A percentile compares a stretch with the other conserved stretches of the same genome.
phyloP scores from a whole-genome alignment of 257 asterid genomes.

The Solanum sejunctum region DNA sequence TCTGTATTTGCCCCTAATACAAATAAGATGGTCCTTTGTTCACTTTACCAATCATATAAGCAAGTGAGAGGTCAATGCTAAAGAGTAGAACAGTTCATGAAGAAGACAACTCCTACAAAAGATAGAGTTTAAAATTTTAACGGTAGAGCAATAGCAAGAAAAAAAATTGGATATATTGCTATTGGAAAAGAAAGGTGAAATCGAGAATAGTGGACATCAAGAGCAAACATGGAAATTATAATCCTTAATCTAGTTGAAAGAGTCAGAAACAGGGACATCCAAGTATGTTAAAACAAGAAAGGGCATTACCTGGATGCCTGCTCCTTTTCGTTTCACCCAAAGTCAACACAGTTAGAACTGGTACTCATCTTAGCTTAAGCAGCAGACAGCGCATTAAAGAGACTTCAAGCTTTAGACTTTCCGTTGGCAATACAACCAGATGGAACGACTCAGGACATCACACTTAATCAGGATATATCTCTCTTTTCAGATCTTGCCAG shows the following conservation, averaged over 20 bases:
- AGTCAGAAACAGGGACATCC: neutral
- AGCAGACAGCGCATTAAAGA: neutral
- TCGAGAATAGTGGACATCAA: neutral
- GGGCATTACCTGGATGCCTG: neutral
- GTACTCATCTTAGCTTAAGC: neutral
- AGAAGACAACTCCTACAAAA: neutral
- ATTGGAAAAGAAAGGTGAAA: neutral
- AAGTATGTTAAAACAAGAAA: neutral
- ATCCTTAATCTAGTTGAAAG: neutral
- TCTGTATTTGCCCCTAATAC: neutral
- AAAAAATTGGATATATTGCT: neutral
- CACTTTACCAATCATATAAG: neutral
- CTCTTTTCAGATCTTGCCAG: slow-evolving; percentile 45
- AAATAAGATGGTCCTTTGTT: neutral
- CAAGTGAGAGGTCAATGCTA: neutral
- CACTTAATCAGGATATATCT: slow-evolving; percentile 8
- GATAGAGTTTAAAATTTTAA: neutral
- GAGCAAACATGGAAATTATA: neutral
- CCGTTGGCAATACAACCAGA: neutral
- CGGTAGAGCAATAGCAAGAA: neutral
- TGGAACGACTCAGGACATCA: neutral
- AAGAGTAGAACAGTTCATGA: neutral
- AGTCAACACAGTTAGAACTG: neutral
- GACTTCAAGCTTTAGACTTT: neutral
- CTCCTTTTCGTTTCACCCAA: neutral